phyloP scores from a whole-genome alignment of 176 grass and related monocot species.

The Urochloa ruziziensis region DNA sequence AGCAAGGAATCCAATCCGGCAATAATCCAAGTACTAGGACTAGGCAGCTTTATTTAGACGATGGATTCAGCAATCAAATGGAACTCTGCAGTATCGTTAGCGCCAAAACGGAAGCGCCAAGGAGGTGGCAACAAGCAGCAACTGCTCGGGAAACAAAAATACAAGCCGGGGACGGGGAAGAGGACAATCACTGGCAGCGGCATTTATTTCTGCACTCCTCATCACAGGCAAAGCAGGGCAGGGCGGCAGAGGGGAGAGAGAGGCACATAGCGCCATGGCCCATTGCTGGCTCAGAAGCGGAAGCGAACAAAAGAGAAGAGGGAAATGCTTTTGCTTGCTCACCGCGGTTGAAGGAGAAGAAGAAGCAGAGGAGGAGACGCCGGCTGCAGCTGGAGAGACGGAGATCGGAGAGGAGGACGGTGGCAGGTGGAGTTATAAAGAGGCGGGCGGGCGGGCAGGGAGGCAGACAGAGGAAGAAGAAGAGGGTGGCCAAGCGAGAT shows the following conservation, averaged over 20 bases:
- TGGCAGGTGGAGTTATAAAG: constrained; percentile 21
- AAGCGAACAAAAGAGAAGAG: constrained; percentile 17
- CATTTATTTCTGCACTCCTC: constrained; percentile 28
- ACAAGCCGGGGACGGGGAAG: background rate
- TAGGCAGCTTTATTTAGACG: background rate
- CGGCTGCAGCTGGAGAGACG: background rate
- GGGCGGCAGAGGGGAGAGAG: background rate
- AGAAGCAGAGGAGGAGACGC: background rate
- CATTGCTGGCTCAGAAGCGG: too few relatives aligned
- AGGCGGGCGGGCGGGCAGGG: background rate
- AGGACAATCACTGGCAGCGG: constrained; percentile 15
- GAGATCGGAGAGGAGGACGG: background rate
- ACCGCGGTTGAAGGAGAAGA: background rate
- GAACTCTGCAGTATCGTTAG: too few relatives aligned
- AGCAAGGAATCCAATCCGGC: background rate
- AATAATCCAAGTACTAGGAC: too few relatives aligned
- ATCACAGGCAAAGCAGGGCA: background rate
- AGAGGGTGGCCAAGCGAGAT: background rate
- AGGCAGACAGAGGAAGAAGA: background rate
- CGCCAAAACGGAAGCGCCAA: constrained; percentile 19
- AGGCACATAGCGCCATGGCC: too few relatives aligned
- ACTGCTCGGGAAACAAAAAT: constrained; percentile 19
- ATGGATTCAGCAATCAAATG: background rate
- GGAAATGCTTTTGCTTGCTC: constrained; percentile 13
- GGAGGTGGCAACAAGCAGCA: constrained; percentile 38